These are phyloP conservation scores for Aspergillus intermedius DNA, from an alignment of 2,329 filamentous ascomycete genomes.

Conservation along the genomic window DNA sequence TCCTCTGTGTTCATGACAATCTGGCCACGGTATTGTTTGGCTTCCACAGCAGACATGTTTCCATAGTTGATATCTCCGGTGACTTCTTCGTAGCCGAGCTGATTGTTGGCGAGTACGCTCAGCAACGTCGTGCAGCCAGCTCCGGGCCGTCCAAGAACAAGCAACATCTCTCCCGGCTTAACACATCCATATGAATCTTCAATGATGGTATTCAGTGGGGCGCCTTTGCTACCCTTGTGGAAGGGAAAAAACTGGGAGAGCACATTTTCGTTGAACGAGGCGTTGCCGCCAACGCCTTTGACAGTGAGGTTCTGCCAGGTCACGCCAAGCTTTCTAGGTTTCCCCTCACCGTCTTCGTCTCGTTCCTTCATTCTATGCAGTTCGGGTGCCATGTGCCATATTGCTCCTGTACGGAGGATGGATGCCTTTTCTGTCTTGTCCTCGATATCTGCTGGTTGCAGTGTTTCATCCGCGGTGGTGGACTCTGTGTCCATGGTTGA, in stretches of 20 bases:
- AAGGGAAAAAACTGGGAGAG: constrained; percentile 52
- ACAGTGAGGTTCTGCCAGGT: constrained; percentile 61
- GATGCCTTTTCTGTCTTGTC: too few relatives aligned
- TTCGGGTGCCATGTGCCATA: too few relatives aligned
- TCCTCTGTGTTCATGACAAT: constrained; percentile 53
- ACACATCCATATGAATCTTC: constrained; percentile 62
- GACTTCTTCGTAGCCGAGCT: constrained; percentile 53
- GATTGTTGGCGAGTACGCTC: constrained; percentile 61
- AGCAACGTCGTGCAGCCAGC: constrained; percentile 65
- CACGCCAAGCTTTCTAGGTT: constrained; percentile 51
- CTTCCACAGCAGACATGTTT: constrained; percentile 15
- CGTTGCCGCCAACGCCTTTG: constrained; percentile 54
- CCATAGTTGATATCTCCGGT: constrained; percentile 42
- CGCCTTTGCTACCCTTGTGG: constrained; percentile 48
- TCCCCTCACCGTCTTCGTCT: constrained; percentile 43
- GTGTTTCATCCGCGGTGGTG: too few relatives aligned
- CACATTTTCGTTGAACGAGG: constrained; percentile 61
- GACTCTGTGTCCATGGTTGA: too few relatives aligned
- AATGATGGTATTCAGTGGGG: constrained; percentile 52
- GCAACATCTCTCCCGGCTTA: constrained; percentile 65
- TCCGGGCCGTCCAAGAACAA: constrained; percentile 63
- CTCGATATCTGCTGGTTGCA: too few relatives aligned
- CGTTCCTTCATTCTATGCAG: constrained; percentile 18
- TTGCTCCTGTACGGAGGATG: too few relatives aligned
- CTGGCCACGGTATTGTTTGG: constrained; percentile 48